phyloP scores from a whole-genome alignment of 306 rosid genomes.

The Vigna nakashimae region DNA sequence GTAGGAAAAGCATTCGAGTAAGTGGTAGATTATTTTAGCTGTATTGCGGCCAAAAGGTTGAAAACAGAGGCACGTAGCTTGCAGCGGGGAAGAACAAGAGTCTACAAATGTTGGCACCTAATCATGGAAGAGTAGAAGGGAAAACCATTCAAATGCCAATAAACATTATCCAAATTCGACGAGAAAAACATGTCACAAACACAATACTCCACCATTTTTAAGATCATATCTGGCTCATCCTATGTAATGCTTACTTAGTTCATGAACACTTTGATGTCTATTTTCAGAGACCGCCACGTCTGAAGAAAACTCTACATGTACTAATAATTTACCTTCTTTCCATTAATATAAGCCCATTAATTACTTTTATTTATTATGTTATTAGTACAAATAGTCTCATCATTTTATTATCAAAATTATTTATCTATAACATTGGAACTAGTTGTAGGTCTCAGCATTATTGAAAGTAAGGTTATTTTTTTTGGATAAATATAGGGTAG shows the following conservation, averaged over 20 bases:
- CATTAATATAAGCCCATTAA: not conserved
- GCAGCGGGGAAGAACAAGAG: not conserved
- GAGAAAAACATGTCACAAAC: slow-evolving; percentile 6
- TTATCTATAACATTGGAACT: not conserved
- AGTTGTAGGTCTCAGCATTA: not conserved
- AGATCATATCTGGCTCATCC: not conserved
- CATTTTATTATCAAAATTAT: not conserved
- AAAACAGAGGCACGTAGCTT: slow-evolving; percentile 16
- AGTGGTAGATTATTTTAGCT: slow-evolving; percentile 1
- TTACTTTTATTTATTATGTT: no score
- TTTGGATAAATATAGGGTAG: no score
- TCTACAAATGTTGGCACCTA: slow-evolving; percentile 9
- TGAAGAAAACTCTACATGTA: not conserved
- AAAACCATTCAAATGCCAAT: not conserved
- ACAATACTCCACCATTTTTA: not conserved
- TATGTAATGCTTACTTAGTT: slow-evolving; percentile 2
- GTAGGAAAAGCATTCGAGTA: slow-evolving; percentile 26
- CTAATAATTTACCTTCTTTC: not conserved
- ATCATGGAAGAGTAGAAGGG: slow-evolving; percentile 11
- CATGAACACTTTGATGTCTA: not conserved
- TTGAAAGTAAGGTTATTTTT: no score
- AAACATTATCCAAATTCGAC: slow-evolving; percentile 14
- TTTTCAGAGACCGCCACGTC: not conserved
- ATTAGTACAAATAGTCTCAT: not conserved
- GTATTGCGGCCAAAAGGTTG: slow-evolving; percentile 35